phyloP scores from a whole-genome alignment of 208 protist genomes.

The Sergeia podlipaevii region DNA sequence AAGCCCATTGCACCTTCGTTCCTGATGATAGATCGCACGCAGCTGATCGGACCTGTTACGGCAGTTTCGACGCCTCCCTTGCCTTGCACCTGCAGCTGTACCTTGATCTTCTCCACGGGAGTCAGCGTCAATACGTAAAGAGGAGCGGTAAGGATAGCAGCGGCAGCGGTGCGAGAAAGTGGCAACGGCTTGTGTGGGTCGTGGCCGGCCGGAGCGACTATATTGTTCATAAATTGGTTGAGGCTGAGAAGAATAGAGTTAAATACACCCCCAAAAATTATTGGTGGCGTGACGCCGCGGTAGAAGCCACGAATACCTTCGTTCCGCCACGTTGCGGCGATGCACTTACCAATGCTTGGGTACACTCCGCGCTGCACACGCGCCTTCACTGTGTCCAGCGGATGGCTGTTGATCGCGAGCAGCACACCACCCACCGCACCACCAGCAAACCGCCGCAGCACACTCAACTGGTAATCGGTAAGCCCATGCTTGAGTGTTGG shows the following conservation, averaged over 20 bases:
- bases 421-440: constrained; percentile 59
- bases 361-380: constrained; percentile 63
- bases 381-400: constrained; percentile 72
- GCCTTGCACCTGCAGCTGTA: constrained; percentile 55
- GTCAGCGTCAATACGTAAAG: constrained; percentile 54
- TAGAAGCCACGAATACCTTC: constrained; percentile 68
- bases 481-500: too few relatives aligned
- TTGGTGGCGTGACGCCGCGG: constrained; percentile 43
- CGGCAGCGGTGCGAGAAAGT: constrained; percentile 54
- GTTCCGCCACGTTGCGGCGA: constrained; percentile 27
- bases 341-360: constrained; percentile 36
- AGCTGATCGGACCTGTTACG: constrained; percentile 34
- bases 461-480: constrained; percentile 19
- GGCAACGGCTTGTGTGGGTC: constrained; percentile 18
- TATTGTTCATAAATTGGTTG: constrained; percentile 56
- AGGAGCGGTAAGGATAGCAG: constrained; percentile 53
- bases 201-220: constrained; percentile 33
- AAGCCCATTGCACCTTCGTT: constrained; percentile 34
- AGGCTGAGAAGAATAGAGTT: constrained; percentile 73
- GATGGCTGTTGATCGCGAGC: constrained; percentile 61
- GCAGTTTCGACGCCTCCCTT: constrained; percentile 21
- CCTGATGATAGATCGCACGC: constrained; percentile 30
- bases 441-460: constrained; percentile 43
- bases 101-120: constrained; percentile 69
- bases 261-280: constrained; percentile 54